phyloP scores from a whole-genome alignment of 1,284 basidiomycete genomes.

The Dichomitus squalens region DNA sequence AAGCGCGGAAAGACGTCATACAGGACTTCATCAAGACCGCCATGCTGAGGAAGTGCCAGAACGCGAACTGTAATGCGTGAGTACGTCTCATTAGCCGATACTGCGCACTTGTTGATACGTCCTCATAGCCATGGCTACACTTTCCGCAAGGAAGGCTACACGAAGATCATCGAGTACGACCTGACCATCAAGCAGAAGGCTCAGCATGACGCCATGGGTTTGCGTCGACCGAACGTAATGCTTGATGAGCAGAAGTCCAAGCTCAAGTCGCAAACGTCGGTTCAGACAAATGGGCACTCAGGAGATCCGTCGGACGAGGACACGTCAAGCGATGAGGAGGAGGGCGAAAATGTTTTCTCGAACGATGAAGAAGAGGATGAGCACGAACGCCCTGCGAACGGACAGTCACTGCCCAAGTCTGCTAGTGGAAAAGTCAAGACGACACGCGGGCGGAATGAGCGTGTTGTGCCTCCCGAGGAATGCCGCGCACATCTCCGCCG shows the following conservation, averaged over 20 bases:
- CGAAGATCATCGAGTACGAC: slow-evolving; percentile 95
- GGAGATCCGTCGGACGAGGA: slow-evolving; percentile 49
- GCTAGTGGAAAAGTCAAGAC: slow-evolving; percentile 81
- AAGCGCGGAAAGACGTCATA: slow-evolving; percentile 84
- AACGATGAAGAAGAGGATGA: slow-evolving; percentile 48
- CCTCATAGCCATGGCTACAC: slow-evolving; percentile 76
- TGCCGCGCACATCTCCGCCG: slow-evolving; percentile 91
- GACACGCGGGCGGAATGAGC: slow-evolving; percentile 79
- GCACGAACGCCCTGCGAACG: slow-evolving; percentile 33
- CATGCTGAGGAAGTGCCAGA: slow-evolving; percentile 74
- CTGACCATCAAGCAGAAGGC: slow-evolving; percentile 81
- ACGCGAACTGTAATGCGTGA: slow-evolving; percentile 79
- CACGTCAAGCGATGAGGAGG: slow-evolving; percentile 34
- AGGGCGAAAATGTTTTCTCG: slow-evolving; percentile 47
- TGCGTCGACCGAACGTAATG: slow-evolving; percentile 75
- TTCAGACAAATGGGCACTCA: background rate
- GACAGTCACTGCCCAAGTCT: slow-evolving; percentile 54
- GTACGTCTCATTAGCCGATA: slow-evolving; percentile 36
- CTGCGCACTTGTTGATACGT: background rate
- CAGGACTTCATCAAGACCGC: slow-evolving; percentile 81
- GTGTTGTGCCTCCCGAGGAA: slow-evolving; percentile 89
- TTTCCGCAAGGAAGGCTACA: slow-evolving; percentile 92
- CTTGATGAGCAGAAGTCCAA: slow-evolving; percentile 46
- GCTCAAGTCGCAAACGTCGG: slow-evolving; percentile 20
- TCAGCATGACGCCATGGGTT: slow-evolving; percentile 54